Evolutionary conservation across 2,329 filamentous ascomycete genomes (phyloP), one percentile per base, ranked within the genome.

Genomic region (Exserohilum turcica): DNA sequence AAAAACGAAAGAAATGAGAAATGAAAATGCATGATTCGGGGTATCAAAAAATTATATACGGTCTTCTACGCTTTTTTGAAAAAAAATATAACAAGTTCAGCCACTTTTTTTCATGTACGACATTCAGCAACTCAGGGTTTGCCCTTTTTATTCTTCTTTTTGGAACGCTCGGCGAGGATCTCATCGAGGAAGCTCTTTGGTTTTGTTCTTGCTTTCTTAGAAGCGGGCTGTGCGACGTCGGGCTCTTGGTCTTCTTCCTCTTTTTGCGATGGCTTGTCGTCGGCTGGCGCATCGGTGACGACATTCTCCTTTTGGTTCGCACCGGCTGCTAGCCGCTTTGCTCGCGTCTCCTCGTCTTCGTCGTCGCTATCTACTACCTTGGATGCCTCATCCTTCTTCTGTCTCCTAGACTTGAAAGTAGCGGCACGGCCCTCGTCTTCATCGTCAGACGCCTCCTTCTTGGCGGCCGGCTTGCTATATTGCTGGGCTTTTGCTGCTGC

Each of bases 131-230:
- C 6, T 12, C 35, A 56, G 16, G 43, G 28, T 5, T 47, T 55
- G 15, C 51, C 57, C 48, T 72, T 67, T 35, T 70, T 71, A 60
- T 77, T 79, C 65, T 80, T 80, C 72, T 83, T 84, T 59, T 78
- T 80, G 6, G 78, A 77, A 31, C 78, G 76, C 51, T 79, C 72
- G 3, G 72, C 73, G 1, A 81, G 68, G 13, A 85, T 67, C 58
- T 85, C 80, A 65, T 86, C 83, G 19, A 86, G 71, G 61, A 81
- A 85, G 55, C 77, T 83, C 1, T 73, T 73, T 43, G 77, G 76
- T 59, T 77, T 79, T 24, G 59, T 33, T 52, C 59, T 69, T 15
- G 43, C 50, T 57, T 60, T 62, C 43, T 59, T 61, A 16, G 52
- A 48, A 5, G 56, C 54, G 37, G 56, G 52, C 13, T 64, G 47